phyloP scores from a whole-genome alignment of 108 stramenopile species.

The Aureococcus anophagefferens region DNA sequence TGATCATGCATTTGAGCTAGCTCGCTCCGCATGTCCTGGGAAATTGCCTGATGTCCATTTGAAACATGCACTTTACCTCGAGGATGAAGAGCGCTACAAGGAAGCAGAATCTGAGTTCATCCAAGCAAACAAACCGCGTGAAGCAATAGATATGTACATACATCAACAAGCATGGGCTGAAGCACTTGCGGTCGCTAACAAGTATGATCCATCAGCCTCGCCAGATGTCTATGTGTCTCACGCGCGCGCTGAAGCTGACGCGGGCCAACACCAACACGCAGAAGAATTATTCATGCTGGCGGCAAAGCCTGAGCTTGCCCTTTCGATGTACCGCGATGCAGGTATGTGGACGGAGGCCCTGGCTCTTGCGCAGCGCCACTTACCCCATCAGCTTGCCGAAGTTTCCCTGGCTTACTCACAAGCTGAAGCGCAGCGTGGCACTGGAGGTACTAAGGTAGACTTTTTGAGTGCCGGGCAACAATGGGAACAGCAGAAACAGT shows the following conservation, averaged over 20 bases:
- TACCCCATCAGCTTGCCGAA: slow-evolving; percentile 39
- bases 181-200: slow-evolving; percentile 47
- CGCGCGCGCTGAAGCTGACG: slow-evolving; percentile 22
- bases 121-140: slow-evolving; percentile 46
- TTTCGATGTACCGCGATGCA: slow-evolving; percentile 42
- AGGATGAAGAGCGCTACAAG: slow-evolving; percentile 47
- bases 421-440: neutral
- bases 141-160: slow-evolving; percentile 61
- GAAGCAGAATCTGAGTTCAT: slow-evolving; percentile 55
- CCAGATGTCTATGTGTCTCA: slow-evolving; percentile 46
- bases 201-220: slow-evolving; percentile 40
- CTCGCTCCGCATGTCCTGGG: slow-evolving; percentile 20
- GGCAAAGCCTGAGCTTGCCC: slow-evolving; percentile 45
- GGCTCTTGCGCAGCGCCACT: slow-evolving; percentile 39
- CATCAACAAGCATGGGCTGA: slow-evolving; percentile 48
- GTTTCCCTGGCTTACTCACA: slow-evolving; percentile 17
- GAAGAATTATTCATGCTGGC: slow-evolving; percentile 48
- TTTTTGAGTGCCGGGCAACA: slow-evolving; percentile 20
- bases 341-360: slow-evolving; percentile 46
- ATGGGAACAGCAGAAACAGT: slow-evolving; percentile 17
- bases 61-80: slow-evolving; percentile 47
- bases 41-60: slow-evolving; percentile 39
- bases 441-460: slow-evolving; percentile 20
- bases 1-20: slow-evolving; percentile 47
- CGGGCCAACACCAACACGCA: slow-evolving; percentile 24